Percentiles rank a stretch among this genome's conserved stretches.
These are phyloP conservation scores for Phaffia tasmanica DNA, from an alignment of 768 basidiomycete species.

Conservation along the genomic window DNA sequence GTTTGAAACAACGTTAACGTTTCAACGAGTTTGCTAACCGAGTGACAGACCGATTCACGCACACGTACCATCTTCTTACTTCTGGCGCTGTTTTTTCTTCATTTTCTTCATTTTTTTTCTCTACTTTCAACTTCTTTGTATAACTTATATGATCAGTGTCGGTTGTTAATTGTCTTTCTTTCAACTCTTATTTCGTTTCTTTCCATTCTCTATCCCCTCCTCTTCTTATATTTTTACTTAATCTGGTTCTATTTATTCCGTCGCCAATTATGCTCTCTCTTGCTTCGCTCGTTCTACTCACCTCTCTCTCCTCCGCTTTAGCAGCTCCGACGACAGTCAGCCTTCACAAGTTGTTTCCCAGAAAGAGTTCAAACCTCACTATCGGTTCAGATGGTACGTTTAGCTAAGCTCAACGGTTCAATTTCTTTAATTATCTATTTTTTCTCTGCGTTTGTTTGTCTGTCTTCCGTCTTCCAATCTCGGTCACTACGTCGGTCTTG, in stretches of 20 bases:
- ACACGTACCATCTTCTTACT: too few relatives aligned
- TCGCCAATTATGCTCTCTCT: background rate
- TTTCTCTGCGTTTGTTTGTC: conserved; percentile 1
- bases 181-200: too few relatives aligned
- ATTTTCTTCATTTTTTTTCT: too few relatives aligned
- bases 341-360: background rate
- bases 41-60: too few relatives aligned
- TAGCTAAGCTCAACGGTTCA: background rate
- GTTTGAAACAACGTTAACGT: too few relatives aligned
- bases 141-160: too few relatives aligned
- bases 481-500: conserved; percentile 1
- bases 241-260: background rate
- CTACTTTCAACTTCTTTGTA: too few relatives aligned
- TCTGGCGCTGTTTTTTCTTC: too few relatives aligned
- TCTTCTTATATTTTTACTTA: background rate
- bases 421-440: background rate
- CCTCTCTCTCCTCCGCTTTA: background rate
- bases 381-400: conserved; percentile 4
- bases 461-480: too few relatives aligned
- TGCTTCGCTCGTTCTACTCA: background rate
- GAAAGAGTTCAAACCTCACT: background rate
- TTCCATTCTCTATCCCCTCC: background rate
- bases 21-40: too few relatives aligned
- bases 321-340: background rate
- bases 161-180: too few relatives aligned